Percentiles rank a stretch among this genome's conserved stretches.
These are phyloP conservation scores for Priceomyces medius DNA, from an alignment of 805 yeast genomes.

Conservation along the genomic window DNA sequence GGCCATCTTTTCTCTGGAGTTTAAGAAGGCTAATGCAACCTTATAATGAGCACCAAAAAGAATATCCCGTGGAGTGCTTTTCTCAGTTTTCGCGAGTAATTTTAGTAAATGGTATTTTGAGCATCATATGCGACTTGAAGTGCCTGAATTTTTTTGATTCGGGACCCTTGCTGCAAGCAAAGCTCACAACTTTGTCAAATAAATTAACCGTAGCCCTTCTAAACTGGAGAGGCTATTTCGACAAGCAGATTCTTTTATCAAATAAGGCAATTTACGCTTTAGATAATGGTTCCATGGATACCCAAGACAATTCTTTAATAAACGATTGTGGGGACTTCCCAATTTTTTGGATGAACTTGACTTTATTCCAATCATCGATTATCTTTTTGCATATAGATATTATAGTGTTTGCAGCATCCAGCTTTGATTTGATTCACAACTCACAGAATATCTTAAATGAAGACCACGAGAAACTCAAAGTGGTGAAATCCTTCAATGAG, in stretches of 20 bases:
- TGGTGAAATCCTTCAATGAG: too few relatives aligned
- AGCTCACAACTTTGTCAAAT: conserved; percentile 24
- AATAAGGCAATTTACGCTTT: background rate
- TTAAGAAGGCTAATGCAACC: conserved; percentile 31
- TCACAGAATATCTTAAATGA: too few relatives aligned
- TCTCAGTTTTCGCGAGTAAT: conserved; percentile 37
- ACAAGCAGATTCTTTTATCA: conserved; percentile 8
- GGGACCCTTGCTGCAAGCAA: conserved; percentile 32
- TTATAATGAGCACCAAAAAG: conserved; percentile 25
- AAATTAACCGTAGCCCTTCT: conserved; percentile 30
- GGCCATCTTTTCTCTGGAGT: conserved; percentile 39
- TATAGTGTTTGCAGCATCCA: too few relatives aligned
- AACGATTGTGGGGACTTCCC: background rate
- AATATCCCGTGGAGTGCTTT: conserved; percentile 33
- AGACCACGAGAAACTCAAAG: too few relatives aligned
- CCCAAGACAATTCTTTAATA: background rate
- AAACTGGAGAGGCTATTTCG: conserved; percentile 38
- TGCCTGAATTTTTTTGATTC: too few relatives aligned
- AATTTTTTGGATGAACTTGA: background rate
- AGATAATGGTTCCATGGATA: too few relatives aligned
- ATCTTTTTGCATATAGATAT: background rate
- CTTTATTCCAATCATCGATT: background rate
- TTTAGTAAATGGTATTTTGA: conserved; percentile 35
- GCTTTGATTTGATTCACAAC: too few relatives aligned
- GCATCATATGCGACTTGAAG: conserved; percentile 33